Evolutionary conservation across 331 rosid species (phyloP).

Genomic region (Quercus lobata): DNA sequence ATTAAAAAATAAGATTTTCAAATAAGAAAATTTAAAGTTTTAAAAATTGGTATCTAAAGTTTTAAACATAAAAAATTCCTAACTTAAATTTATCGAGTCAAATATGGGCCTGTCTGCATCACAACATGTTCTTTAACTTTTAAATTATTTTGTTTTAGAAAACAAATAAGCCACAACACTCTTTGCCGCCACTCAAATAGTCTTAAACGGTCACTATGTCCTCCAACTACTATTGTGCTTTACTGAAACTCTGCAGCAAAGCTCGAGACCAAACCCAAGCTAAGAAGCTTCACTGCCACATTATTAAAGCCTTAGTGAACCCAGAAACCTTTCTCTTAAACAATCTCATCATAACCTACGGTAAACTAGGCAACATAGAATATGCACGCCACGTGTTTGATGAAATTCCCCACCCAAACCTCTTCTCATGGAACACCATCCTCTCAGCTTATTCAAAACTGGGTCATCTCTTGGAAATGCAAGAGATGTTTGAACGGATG

Average conservation of each 20-base stretch:
- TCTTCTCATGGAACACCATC: conserved; percentile 66
- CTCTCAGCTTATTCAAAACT: conserved; percentile 52
- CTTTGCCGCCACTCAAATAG: neutral
- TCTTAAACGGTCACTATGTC: conserved; percentile 30
- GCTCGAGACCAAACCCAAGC: conserved; percentile 29
- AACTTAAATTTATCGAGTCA: too few relatives aligned
- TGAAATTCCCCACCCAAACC: conserved; percentile 46
- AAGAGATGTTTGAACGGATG: conserved; percentile 44
- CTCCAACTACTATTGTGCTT: conserved; percentile 45
- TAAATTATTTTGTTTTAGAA: neutral
- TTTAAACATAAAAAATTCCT: too few relatives aligned
- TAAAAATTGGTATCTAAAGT: too few relatives aligned
- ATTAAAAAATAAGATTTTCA: too few relatives aligned
- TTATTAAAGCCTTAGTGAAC: conserved; percentile 34
- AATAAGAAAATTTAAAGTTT: too few relatives aligned
- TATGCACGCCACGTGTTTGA: conserved; percentile 64
- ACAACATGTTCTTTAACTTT: too few relatives aligned
- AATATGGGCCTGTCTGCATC: too few relatives aligned
- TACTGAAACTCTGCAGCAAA: conserved; percentile 6
- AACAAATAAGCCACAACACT: neutral
- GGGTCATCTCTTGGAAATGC: conserved; percentile 47
- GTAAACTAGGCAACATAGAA: conserved; percentile 30
- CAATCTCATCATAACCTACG: conserved; percentile 42
- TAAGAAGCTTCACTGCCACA: conserved; percentile 59
- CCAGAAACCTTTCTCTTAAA: conserved; percentile 19